Evolutionary conservation across 177 flowering plant species (phyloP), one percentile per base, ranked within the genome.

Genomic region (Tripterygium wilfordii): DNA sequence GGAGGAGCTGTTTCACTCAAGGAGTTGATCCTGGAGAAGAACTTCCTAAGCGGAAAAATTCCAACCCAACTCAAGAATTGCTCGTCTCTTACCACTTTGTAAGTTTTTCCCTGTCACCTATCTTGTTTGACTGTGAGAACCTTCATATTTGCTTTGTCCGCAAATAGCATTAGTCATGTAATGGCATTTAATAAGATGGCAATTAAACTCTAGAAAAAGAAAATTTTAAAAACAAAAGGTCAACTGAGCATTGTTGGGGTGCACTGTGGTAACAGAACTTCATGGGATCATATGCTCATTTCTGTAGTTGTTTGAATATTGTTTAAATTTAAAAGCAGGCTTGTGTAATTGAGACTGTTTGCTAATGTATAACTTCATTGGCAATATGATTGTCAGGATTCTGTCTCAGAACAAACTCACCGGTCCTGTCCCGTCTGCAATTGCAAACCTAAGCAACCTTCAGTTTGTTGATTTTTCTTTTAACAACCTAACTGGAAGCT

Each of bases 371-470:
- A n/a, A n/a, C n/a, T n/a, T n/a, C n/a, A n/a, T n/a, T n/a, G n/a
- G n/a, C n/a, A n/a, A n/a, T n/a, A n/a, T n/a, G n/a, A n/a, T n/a
- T 20, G 45, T 9, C 67, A 92, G 97, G 73, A 65, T 62, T 25
- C 48, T 92, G 20, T 72, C 83, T 2, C 76, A 72, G 49, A 92
- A 92, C 74, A 78, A 78, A 48, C 74, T 92, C 16, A 59, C 66
- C 5, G 97, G 99, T n/a, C 53, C 76, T 8, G 49, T 92, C 20
- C 98, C 98, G 30, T 53, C 56, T 17, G 54, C 64, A 44, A 49
- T 92, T 18, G 76, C 86, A 20, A 84, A 77, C 49, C 69, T 92
- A 29, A 61, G 72, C 45, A 68, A 75, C 60, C 83, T 92, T 22
- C 67, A 74, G 50, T 51, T 37, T 18, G 73, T 86, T 14, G 91